These are phyloP conservation scores for Aureobasidium sp. DNA, from an alignment of 2,329 filamentous ascomycete genomes.

Conservation along the genomic window DNA sequence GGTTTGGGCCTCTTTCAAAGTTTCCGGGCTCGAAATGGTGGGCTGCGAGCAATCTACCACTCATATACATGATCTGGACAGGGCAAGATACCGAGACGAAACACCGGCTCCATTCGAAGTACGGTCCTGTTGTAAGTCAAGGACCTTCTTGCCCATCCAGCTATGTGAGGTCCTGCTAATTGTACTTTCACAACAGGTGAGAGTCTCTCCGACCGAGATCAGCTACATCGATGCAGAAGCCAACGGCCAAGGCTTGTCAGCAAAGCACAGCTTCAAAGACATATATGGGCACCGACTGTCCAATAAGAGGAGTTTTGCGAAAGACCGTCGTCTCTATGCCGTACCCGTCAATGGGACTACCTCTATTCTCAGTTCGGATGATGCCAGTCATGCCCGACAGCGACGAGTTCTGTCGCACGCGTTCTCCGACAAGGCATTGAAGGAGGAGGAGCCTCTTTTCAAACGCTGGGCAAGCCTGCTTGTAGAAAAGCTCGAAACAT, in stretches of 20 bases:
- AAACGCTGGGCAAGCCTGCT: slow-evolving; percentile 36
- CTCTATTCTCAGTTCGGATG: slow-evolving; percentile 25
- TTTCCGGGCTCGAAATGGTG: slow-evolving; percentile 37
- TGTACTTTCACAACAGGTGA: too few species aligned
- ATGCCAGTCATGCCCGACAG: slow-evolving; percentile 33
- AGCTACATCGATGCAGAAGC: slow-evolving; percentile 34
- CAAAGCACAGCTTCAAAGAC: slow-evolving; percentile 34
- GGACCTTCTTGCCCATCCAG: too few species aligned
- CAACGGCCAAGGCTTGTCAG: slow-evolving; percentile 5
- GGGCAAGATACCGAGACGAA: slow-evolving; percentile 16
- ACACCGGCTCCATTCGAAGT: slow-evolving; percentile 31
- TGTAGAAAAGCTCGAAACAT: slow-evolving; percentile 32
- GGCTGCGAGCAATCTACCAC: slow-evolving; percentile 28
- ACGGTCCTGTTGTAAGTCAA: slow-evolving; percentile 40
- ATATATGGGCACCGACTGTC: slow-evolving; percentile 23
- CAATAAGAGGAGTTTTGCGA: slow-evolving; percentile 22
- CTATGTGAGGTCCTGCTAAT: too few species aligned
- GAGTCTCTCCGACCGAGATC: slow-evolving; percentile 40
- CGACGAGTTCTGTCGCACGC: slow-evolving; percentile 35
- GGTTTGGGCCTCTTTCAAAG: slow-evolving; percentile 37
- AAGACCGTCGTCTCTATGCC: slow-evolving; percentile 19
- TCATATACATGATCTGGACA: slow-evolving; percentile 13
- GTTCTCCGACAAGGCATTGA: slow-evolving; percentile 34
- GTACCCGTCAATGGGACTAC: slow-evolving; percentile 16
- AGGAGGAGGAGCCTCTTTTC: slow-evolving; percentile 35